A percentile compares a stretch with the other conserved stretches of the same genome.
Evolutionary conservation across 192 early-diverging fungal species (phyloP).

Genomic region (Coemansia asiatica): DNA sequence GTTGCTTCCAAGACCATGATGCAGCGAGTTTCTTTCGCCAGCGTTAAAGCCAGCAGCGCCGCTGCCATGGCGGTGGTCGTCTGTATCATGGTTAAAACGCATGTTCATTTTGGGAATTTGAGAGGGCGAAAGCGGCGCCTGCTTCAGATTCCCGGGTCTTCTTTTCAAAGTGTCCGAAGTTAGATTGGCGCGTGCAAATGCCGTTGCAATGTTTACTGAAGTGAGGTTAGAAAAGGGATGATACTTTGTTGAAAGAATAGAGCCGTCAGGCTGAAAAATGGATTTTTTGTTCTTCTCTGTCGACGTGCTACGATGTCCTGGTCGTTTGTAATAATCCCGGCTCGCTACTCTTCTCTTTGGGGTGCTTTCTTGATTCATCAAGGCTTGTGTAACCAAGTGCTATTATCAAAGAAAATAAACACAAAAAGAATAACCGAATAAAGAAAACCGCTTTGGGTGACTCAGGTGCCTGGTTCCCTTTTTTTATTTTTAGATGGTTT

Average conservation of each 20-base stretch:
- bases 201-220: slow-evolving; percentile 56
- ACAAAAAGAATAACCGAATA: neutral
- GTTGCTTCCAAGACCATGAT: neutral
- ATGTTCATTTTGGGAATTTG: slow-evolving; percentile 42
- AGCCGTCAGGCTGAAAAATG: neutral
- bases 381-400: slow-evolving; percentile 11
- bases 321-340: slow-evolving; percentile 50
- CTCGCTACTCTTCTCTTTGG: slow-evolving; percentile 31
- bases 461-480: neutral
- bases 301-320: slow-evolving; percentile 44
- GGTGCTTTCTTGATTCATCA: slow-evolving; percentile 35
- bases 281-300: slow-evolving; percentile 36
- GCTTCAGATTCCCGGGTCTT: slow-evolving; percentile 46
- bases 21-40: neutral
- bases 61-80: neutral
- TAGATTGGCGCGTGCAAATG: slow-evolving; percentile 52
- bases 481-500: neutral
- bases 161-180: slow-evolving; percentile 48
- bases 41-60: neutral
- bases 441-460: neutral
- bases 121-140: slow-evolving; percentile 50
- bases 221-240: slow-evolving; percentile 47
- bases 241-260: slow-evolving; percentile 3
- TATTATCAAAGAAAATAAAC: neutral
- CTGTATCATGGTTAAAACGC: slow-evolving; percentile 1